Base-by-base conservation (phyloP, 1,284 basidiomycete species). In the Microbotryum intermedium region DNA sequence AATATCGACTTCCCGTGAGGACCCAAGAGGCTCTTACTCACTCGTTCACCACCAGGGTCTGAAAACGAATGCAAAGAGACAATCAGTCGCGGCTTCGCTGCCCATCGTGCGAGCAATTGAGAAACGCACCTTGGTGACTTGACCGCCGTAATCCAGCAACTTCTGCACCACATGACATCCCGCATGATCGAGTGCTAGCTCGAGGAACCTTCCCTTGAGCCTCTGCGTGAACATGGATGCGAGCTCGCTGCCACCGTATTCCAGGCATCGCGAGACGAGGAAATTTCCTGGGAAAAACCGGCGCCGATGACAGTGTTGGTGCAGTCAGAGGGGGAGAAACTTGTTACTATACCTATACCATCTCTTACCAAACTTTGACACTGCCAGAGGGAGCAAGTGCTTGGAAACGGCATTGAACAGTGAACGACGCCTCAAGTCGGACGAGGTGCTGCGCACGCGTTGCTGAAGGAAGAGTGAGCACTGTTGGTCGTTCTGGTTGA, bases 391-490 rank as follows among this genome's bases (percentile, higher is more conserved):
- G n/a, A 58, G 46, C 7, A 67, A 20, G 10, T 58, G 20, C 20
- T 30, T n/a, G 2, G 44, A 53, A 16, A 67, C 62, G 2, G 60
- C 48, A 2, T 54, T 47, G 43, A 57, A 58, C 34, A 67, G 39
- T 16, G 43, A 26, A 13, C 7, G 50, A 20, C 29, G 34, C 48
- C 28, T 23, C 23, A 26, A 34, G 1, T 63, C 65, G n/a, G 30
- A 21, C 13, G 53, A 21, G 39, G 54, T 60, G 18, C 23, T 25
- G 50, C 53, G 53, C 18, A 67, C 47, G 8, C 60, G 49, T 53
- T 67, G 65, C 55, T 67, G 65, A 21, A 67, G 58, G 50, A 60
- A 65, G 11, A 67, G 53, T 9, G 62, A 65, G 48, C 62, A 64
- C 50, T 64, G 62, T 54, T 67, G 65, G 30, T 67, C 65, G 57